These are phyloP conservation scores for Tolypocladium ophioglossoides DNA, from an alignment of 2,329 filamentous ascomycete species.

Conservation along the genomic window DNA sequence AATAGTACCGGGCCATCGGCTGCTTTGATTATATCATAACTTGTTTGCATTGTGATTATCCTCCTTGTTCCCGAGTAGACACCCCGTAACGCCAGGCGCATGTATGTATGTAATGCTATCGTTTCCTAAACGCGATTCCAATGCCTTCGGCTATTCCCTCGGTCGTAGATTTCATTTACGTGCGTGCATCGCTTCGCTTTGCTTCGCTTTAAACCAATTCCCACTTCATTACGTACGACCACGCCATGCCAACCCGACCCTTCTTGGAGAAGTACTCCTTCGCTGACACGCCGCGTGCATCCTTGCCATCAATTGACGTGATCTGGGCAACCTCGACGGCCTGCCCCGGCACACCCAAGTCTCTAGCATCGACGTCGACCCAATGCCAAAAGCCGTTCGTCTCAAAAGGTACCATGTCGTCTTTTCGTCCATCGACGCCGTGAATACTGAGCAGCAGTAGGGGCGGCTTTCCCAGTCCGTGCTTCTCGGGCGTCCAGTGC, in stretches of 20 bases:
- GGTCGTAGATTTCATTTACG: background rate
- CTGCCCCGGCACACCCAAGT: constrained; percentile 60
- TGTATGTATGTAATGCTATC: background rate
- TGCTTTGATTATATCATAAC: too few species aligned
- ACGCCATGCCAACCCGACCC: constrained; percentile 33
- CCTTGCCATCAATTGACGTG: constrained; percentile 32
- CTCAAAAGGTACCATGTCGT: constrained; percentile 60
- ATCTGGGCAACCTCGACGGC: constrained; percentile 55
- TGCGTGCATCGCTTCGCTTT: background rate
- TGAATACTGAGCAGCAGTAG: constrained; percentile 60
- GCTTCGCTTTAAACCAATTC: constrained; percentile 29
- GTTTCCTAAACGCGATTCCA: background rate
- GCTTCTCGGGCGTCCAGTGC: constrained; percentile 68
- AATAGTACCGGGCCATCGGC: too few species aligned
- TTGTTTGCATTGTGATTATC: background rate
- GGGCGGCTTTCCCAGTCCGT: constrained; percentile 55
- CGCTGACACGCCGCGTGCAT: constrained; percentile 37
- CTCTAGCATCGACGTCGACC: constrained; percentile 57
- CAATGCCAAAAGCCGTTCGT: constrained; percentile 77
- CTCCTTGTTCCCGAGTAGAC: background rate
- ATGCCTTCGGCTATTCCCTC: background rate
- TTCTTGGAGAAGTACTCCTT: constrained; percentile 33
- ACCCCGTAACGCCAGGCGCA: background rate
- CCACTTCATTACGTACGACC: constrained; percentile 36
- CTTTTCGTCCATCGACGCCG: constrained; percentile 54